Percentiles rank a stretch among this genome's conserved stretches.
These are phyloP conservation scores for Thelonectria olida DNA, from an alignment of 2,329 filamentous ascomycete species.

Conservation along the genomic window DNA sequence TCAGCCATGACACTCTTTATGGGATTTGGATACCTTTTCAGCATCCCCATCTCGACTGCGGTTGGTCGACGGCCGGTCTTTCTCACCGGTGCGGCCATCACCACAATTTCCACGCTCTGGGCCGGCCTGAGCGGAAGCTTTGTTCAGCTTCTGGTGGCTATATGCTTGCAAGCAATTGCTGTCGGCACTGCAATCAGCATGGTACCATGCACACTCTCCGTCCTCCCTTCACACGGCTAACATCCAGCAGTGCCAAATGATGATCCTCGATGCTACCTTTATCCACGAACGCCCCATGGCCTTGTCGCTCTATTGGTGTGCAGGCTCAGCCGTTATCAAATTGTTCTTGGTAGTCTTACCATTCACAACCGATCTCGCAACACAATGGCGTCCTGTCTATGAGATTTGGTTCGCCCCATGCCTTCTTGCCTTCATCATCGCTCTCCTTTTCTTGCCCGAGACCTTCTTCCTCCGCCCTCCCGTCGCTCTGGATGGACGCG, in stretches of 20 bases:
- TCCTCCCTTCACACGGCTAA: neutral
- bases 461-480: conserved; percentile 5
- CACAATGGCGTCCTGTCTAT: neutral
- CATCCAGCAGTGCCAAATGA: neutral
- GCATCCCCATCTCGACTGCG: neutral
- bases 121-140: neutral
- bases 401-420: neutral
- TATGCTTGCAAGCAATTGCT: neutral
- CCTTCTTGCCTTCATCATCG: neutral
- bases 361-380: neutral
- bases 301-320: neutral
- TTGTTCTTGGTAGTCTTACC: neutral
- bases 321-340: neutral
- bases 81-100: neutral
- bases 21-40: neutral
- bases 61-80: neutral
- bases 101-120: neutral
- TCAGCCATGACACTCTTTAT: neutral
- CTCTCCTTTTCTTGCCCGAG: neutral
- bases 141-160: neutral
- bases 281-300: conserved; percentile 5
- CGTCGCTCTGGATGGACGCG: conserved; percentile 1
- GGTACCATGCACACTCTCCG: neutral
- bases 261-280: conserved; percentile 1
- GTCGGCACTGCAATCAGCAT: neutral